A percentile compares a stretch with the other conserved stretches of the same genome.
These are phyloP conservation scores for Ramularia collo-cygni DNA, from an alignment of 2,329 filamentous ascomycete species.

Conservation along the genomic window DNA sequence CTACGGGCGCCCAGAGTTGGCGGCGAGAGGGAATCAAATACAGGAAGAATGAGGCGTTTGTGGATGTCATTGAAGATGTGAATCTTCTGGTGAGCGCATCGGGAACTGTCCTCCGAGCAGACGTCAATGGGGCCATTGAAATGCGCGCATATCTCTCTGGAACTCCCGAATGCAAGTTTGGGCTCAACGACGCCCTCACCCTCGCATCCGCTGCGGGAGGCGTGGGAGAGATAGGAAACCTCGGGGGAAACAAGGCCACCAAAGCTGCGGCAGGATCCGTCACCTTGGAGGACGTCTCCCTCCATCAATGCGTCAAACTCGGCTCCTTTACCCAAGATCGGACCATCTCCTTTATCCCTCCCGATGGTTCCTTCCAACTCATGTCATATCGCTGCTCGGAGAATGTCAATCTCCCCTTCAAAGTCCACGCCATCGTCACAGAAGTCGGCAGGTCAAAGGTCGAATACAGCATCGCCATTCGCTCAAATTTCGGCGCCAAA, in stretches of 20 bases:
- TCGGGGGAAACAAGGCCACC: slow-evolving; percentile 77
- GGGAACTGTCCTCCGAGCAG: slow-evolving; percentile 86
- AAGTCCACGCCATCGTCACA: slow-evolving; percentile 96
- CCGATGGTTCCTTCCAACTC: slow-evolving; percentile 95
- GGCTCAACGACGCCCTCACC: slow-evolving; percentile 87
- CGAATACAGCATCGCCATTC: slow-evolving; percentile 96
- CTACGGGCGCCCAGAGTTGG: slow-evolving; percentile 94
- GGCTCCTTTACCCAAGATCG: slow-evolving; percentile 94
- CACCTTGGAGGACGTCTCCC: slow-evolving; percentile 94
- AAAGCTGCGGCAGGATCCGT: slow-evolving; percentile 94
- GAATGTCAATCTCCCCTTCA: slow-evolving; percentile 97
- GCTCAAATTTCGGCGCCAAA: slow-evolving; percentile 93
- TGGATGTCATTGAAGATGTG: slow-evolving; percentile 98
- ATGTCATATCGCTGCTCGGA: slow-evolving; percentile 98
- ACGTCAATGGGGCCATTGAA: slow-evolving; percentile 94
- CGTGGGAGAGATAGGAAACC: slow-evolving; percentile 61
- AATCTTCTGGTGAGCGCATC: slow-evolving; percentile 99
- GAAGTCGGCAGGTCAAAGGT: slow-evolving; percentile 96
- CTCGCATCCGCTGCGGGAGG: slow-evolving; percentile 51
- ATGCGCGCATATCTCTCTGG: slow-evolving; percentile 97
- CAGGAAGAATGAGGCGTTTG: slow-evolving; percentile 98
- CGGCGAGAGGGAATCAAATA: slow-evolving; percentile 96
- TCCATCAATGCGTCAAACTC: slow-evolving; percentile 97
- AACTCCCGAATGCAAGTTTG: slow-evolving; percentile 98
- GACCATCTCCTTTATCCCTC: slow-evolving; percentile 94